Base-by-base conservation (phyloP, 164 flowering plant species). In the Cinnamomum micranthum region DNA sequence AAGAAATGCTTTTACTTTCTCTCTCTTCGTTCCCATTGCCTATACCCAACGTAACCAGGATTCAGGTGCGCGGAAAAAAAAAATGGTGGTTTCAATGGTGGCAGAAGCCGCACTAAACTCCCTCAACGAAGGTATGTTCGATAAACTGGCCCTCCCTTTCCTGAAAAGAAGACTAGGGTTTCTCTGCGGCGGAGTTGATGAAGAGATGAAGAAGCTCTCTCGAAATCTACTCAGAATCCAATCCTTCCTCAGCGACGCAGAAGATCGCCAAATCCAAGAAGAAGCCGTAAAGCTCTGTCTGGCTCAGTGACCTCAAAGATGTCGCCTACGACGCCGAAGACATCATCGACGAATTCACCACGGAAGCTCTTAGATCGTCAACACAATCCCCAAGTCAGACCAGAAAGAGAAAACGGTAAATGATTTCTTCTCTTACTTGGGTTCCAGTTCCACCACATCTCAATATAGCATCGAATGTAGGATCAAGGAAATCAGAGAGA, bases 231-330 rank as follows among this genome's bases (percentile, higher is more conserved):
- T 22, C 2, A 65, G 62, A 12, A 24, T 64, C 19, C 75, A 47
- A 50, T 47, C 69, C 23, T 27, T 58, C 35, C 70, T 74, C 15
- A 50, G 70, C 28, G 82, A 82, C 71, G 85, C 83, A 6, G 83
- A 82, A 69, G 71, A 71, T 19, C 69, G 68, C 27, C 80, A 79
- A 50, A 55, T 77, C 6, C 75, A 75, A 27, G 75, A 82, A 0
- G 63, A 75, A 24, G 10, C 50, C 2, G 72, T 80, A 22, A 63
- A 33, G 28, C 22, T 69, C 27, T 75, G 77, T 69, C 27, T 75
- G 77, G 73, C 65, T 59, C 5, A 20, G 33, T 9, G 59, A 68
- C 58, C 66, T 75, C n/a, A 33, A 69, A 35, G 72, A 75, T 14
- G 72, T 15, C 0, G 68, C 77, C 27, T 75, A 75, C 22, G 73